phyloP scores from a whole-genome alignment of 352 stramenopile species.

The Thalassiosira mediterranea region DNA sequence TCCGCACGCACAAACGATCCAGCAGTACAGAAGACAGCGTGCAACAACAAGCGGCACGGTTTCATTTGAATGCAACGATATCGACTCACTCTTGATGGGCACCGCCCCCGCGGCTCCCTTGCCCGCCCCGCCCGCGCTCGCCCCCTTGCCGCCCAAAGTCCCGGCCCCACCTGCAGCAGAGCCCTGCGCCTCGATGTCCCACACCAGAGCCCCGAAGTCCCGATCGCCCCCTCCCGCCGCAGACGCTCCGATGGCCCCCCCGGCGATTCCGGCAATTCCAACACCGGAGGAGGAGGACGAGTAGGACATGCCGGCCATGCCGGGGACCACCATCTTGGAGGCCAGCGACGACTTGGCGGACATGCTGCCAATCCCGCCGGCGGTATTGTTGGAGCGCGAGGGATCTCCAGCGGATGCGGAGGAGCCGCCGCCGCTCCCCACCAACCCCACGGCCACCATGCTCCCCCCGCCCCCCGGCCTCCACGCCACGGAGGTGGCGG shows the following conservation, averaged over 20 bases:
- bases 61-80: too few relatives aligned
- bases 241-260: background rate
- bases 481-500: constrained; percentile 70
- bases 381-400: too few relatives aligned
- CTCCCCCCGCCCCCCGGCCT: constrained; percentile 4
- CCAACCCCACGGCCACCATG: constrained; percentile 73
- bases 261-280: background rate
- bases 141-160: constrained; percentile 1
- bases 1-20: constrained; percentile 1
- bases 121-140: constrained; percentile 13
- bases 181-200: constrained; percentile 66
- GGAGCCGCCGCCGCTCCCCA: constrained; percentile 24
- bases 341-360: background rate
- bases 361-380: background rate
- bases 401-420: background rate
- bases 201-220: constrained; percentile 76
- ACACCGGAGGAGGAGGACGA: background rate
- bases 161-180: constrained; percentile 7
- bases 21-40: background rate
- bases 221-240: constrained; percentile 28
- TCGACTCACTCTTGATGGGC: constrained; percentile 47
- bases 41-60: background rate
- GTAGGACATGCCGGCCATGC: background rate
- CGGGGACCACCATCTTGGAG: background rate
- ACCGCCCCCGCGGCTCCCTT: constrained; percentile 11